Evolutionary conservation across 352 stramenopile species (phyloP), one percentile per base, ranked within the genome.

Genomic region (Pythium scleroteichum): DNA sequence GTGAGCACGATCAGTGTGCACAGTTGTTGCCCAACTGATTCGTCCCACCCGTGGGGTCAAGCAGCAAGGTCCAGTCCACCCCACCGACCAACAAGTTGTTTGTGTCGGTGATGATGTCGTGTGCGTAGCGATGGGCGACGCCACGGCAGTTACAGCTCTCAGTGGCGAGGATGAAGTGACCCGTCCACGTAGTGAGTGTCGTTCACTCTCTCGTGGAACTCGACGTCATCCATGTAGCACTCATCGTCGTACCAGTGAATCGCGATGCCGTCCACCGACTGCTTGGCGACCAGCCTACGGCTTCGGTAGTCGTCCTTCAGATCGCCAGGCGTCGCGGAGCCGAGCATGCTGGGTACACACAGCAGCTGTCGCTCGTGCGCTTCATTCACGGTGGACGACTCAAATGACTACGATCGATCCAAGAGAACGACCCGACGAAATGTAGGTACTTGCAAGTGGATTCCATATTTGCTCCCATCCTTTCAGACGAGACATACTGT

Each of bases 61-160:
- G 76, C 7, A 97, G 45, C 40, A 98, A 59, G 71, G 98, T 98
- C 92, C 92, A 98, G 75, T 98, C 89, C 38, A 96, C 85, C 91
- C 92, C 98, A 2, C 88, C 88, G 38, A 80, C 71, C 14, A 90
- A 85, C 62, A 78, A 86, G 65, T 95, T 91, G 73, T 95, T 97
- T 27, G 95, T 75, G 61, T 97, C 87, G 13, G 82, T 83, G 49
- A 98, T 72, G 38, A 98, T 97, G 51, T 97, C 89, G 69, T 96
- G 89, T 2, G 78, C 85, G 26, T 97, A 95, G 2, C 85, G 84
- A 64, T 97, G 82, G 2, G 72, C 85, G 10, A 92, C 79, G 3
- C 76, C 79, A 1, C 82, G 85, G 42, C 85, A 94, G 65, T 89
- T 94, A 72, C 75, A 88, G 48, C 73, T 88, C 69, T 94, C 82